Evolutionary conservation across 345 rosid species (phyloP).

Genomic region (Eucalyptus guilfoylei): DNA sequence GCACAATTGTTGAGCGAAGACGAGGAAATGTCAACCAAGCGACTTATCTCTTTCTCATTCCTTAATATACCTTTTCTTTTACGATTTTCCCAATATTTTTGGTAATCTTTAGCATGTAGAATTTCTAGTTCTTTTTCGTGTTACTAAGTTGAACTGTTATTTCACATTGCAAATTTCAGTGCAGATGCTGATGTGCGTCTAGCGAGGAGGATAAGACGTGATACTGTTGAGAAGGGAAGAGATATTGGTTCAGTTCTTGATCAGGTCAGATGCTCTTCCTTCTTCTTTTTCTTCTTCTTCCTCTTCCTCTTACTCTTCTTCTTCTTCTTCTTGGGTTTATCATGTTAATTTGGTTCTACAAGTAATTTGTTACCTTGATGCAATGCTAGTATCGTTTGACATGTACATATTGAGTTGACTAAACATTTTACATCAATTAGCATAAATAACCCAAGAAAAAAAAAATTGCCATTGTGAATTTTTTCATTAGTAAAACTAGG

Average conservation of each 20-base stretch:
- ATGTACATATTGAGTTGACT: neutral
- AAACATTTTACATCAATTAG: neutral
- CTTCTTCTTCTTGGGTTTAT: neutral
- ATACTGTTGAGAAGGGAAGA: constrained; percentile 86
- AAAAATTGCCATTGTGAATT: neutral
- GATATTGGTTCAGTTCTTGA: constrained; percentile 89
- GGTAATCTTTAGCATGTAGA: neutral
- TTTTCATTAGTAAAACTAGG: neutral
- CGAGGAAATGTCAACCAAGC: neutral
- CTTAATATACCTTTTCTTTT: neutral
- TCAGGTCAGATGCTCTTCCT: constrained; percentile 41
- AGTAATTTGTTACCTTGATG: neutral
- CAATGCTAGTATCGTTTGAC: neutral
- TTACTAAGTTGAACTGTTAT: constrained; percentile 9
- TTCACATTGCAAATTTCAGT: constrained; percentile 40
- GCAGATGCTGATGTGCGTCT: constrained; percentile 99
- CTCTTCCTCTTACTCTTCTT: neutral
- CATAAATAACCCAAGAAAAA: neutral
- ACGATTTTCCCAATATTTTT: neutral
- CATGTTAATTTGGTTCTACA: neutral
- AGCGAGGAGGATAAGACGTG: constrained; percentile 95
- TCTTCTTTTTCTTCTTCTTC: neutral
- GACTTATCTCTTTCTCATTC: neutral
- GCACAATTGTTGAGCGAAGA: neutral
- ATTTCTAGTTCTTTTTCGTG: constrained; percentile 1